Evolutionary conservation across 1,284 basidiomycete genomes (phyloP), one percentile per base, ranked within the genome.

Genomic region (Pterula multifida): DNA sequence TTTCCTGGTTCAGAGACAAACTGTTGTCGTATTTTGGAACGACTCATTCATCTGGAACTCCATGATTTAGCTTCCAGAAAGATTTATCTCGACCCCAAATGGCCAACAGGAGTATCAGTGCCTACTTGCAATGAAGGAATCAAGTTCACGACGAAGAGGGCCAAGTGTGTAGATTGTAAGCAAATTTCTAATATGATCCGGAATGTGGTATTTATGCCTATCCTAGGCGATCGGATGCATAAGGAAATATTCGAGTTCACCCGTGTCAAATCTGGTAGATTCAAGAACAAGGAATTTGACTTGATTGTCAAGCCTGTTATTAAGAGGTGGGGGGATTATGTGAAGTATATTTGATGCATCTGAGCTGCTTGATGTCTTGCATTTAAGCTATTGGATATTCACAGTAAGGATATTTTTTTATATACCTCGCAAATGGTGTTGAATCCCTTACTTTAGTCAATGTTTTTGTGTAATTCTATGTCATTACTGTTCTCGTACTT

Each of bases 231-330:
- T 9, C 65, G 56, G 6, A 57, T 72, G 19, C 86, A 90, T 61
- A 78, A 76, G 59, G 86, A 90, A 60, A 86, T 90, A 17, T 90
- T 90, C 58, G 65, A 80, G 24, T 85, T 89, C 56, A 63, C 65
- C 28, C 73, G 78, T 28, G 69, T 76, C 44, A 62, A 60, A 36
- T 64, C 61, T 13, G 82, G 81, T 0, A 60, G 52, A 26, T 72
- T 76, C 56, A 70, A 74, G 54, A 78, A 75, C 2, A 75, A 69
- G 55, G 86, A 89, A 64, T 89, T 81, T 79, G 81, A 88, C 49
- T 53, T 63, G 15, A 69, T 90, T 26, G 82, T 90, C 32, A 77
- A 76, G 57, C 82, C 82, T 44, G 76, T 88, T 6, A 75, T 90
- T 49, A 76, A 83, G 59, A 78, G 75, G 52, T 90, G 86, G 86